These are phyloP conservation scores for Suillus americanus DNA, from an alignment of 768 basidiomycete genomes.

Conservation along the genomic window DNA sequence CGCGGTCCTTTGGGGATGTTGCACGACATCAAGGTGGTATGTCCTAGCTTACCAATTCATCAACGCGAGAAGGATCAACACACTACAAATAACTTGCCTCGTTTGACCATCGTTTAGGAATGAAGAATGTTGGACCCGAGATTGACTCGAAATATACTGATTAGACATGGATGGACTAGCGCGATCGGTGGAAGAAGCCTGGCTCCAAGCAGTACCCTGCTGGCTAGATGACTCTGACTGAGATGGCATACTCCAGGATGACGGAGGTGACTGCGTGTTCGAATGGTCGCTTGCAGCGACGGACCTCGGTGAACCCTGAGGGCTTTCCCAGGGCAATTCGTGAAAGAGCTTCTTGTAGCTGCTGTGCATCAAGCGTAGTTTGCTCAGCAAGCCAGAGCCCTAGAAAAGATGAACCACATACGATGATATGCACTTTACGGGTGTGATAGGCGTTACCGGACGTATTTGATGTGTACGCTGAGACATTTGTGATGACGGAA, in stretches of 20 bases:
- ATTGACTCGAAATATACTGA: constrained; percentile 40
- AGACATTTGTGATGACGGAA: constrained; percentile 7
- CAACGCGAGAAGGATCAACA: constrained; percentile 15
- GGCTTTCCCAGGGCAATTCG: constrained; percentile 29
- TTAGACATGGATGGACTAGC: constrained; percentile 35
- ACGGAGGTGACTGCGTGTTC: constrained; percentile 47
- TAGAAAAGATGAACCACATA: constrained; percentile 19
- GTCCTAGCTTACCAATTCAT: constrained; percentile 39
- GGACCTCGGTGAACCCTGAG: constrained; percentile 31
- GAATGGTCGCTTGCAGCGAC: constrained; percentile 45
- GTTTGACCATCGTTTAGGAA: constrained; percentile 54
- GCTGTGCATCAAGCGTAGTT: constrained; percentile 15
- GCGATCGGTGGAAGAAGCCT: constrained; percentile 24
- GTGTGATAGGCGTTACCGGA: constrained; percentile 37
- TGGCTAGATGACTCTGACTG: constrained; percentile 32
- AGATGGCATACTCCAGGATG: constrained; percentile 39
- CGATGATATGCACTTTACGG: constrained; percentile 33
- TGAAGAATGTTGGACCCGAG: constrained; percentile 59
- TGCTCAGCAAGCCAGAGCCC: constrained; percentile 14
- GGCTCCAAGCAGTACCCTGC: constrained; percentile 28
- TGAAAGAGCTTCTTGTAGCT: constrained; percentile 33
- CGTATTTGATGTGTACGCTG: constrained; percentile 31
- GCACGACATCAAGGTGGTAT: constrained; percentile 83
- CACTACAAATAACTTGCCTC: constrained; percentile 40
- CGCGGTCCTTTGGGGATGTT: constrained; percentile 80